phyloP scores from a whole-genome alignment of 2,329 filamentous ascomycete genomes.

The Rugonectria rugulosa region DNA sequence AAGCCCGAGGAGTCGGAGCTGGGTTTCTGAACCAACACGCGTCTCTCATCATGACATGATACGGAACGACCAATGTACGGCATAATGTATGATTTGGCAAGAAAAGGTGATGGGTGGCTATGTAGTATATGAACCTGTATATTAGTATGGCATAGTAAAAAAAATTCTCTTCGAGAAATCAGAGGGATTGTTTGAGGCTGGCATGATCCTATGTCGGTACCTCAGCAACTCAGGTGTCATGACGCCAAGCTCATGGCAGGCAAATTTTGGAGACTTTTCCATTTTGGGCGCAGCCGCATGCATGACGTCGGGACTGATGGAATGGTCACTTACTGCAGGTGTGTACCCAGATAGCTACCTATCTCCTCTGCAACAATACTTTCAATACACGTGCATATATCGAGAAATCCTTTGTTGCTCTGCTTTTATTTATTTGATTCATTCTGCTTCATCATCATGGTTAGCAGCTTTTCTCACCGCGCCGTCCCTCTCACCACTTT shows the following conservation, averaged over 20 bases:
- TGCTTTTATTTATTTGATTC: not conserved
- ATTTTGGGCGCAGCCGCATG: conserved; percentile 12
- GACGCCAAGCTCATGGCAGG: not conserved
- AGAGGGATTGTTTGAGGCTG: not conserved
- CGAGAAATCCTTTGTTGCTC: not conserved
- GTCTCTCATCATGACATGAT: conserved; percentile 18
- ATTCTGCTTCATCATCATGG: too few relatives aligned
- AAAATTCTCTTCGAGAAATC: not conserved
- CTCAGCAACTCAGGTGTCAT: too few relatives aligned
- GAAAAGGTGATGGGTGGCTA: conserved; percentile 21
- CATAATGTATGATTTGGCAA: conserved; percentile 9
- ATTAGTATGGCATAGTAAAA: conserved; percentile 12
- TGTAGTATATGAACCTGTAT: conserved; percentile 21
- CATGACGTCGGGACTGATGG: conserved; percentile 6
- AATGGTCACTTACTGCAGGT: not conserved
- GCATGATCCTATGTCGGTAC: too few relatives aligned
- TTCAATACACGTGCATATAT: too few relatives aligned
- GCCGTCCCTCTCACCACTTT: too few relatives aligned
- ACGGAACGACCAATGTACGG: conserved; percentile 24
- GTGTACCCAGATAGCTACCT: not conserved
- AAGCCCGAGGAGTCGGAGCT: conserved; percentile 13
- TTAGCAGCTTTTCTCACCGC: too few relatives aligned
- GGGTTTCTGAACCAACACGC: conserved; percentile 17
- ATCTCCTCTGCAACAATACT: not conserved
- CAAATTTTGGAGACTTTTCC: conserved; percentile 25